Percentiles rank a stretch among this genome's conserved stretches.
phyloP scores from a whole-genome alignment of 352 stramenopile genomes.

The Pythium periplocum region DNA sequence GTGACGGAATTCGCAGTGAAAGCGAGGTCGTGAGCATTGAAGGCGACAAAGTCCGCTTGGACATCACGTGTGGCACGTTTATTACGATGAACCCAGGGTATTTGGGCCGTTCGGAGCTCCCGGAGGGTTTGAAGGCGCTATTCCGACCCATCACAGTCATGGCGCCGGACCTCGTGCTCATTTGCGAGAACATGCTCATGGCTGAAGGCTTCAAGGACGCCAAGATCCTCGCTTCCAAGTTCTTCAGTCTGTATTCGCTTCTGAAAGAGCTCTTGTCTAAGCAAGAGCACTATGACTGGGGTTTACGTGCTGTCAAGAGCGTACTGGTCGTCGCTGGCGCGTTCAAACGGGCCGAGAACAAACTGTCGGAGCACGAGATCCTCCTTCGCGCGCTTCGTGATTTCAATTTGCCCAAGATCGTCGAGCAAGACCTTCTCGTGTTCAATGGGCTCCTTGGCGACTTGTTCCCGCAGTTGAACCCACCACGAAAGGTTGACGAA shows the following conservation, averaged over 20 bases:
- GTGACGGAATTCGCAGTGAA: constrained; percentile 89
- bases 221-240: constrained; percentile 92
- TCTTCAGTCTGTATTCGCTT: constrained; percentile 93
- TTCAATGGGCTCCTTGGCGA: constrained; percentile 93
- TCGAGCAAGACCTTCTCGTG: constrained; percentile 89
- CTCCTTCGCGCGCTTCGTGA: constrained; percentile 93
- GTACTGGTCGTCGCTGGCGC: constrained; percentile 91
- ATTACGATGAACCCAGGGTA: constrained; percentile 98
- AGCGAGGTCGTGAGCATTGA: constrained; percentile 87
- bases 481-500: constrained; percentile 84
- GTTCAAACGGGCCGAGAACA: constrained; percentile 91
- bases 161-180: constrained; percentile 93
- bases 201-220: constrained; percentile 92
- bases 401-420: constrained; percentile 96
- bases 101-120: constrained; percentile 90
- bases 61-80: constrained; percentile 90
- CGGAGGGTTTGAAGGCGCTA: constrained; percentile 92
- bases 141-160: constrained; percentile 96
- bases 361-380: constrained; percentile 89
- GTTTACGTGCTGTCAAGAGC: constrained; percentile 92
- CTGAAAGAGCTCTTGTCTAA: constrained; percentile 91
- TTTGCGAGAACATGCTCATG: constrained; percentile 98
- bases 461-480: constrained; percentile 90
- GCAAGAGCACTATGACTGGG: constrained; percentile 96
- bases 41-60: constrained; percentile 84